Evolutionary conservation across 306 rosid species (phyloP).

Genomic region (Quercus alba): DNA sequence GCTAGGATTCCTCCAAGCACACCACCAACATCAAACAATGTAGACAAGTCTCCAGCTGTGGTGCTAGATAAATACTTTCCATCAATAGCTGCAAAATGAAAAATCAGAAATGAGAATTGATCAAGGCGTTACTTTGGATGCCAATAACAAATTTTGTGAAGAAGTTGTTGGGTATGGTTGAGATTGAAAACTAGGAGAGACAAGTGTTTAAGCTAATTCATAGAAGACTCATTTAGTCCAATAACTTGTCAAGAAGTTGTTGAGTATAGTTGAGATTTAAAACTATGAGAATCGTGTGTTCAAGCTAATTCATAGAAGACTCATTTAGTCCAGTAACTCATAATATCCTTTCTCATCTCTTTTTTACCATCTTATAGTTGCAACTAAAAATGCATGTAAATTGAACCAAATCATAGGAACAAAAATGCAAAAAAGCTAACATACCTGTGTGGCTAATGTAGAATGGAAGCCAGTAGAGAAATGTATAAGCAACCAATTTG

Average conservation of each 20-base stretch:
- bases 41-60: constrained; percentile 73
- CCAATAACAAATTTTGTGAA: not conserved
- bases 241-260: not conserved
- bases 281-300: too few relatives aligned
- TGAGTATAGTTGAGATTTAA: too few relatives aligned
- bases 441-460: constrained; percentile 90
- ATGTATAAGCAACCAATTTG: constrained; percentile 97
- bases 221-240: not conserved
- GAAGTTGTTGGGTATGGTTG: too few relatives aligned
- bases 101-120: not conserved
- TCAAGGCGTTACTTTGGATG: not conserved
- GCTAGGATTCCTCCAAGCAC: constrained; percentile 95
- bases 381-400: not conserved
- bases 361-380: not conserved
- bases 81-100: constrained; percentile 71
- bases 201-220: too few relatives aligned
- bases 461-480: constrained; percentile 99
- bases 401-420: not conserved
- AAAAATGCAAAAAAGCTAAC: not conserved
- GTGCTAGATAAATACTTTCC: constrained; percentile 76
- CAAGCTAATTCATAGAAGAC: too few relatives aligned
- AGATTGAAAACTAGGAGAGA: too few relatives aligned
- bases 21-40: constrained; percentile 95
- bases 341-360: not conserved
- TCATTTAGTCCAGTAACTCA: not conserved